Conservation (phyloP, 345 rosid species). For the Populus nigra region DNA sequence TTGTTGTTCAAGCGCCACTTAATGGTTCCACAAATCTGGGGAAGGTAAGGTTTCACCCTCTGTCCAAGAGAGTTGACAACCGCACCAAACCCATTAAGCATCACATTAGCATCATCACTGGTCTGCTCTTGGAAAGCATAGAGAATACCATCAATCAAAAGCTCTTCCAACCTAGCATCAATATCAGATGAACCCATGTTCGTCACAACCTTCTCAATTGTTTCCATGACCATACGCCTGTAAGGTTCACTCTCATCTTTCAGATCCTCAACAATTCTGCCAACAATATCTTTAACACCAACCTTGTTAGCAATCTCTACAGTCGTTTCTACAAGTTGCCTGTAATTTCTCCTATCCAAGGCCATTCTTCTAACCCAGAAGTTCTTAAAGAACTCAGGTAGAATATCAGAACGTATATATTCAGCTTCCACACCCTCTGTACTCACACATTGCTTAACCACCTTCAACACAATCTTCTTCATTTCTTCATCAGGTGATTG, state of each 20-base stretch:
- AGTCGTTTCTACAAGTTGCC: constrained; percentile 93
- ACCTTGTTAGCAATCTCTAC: constrained; percentile 96
- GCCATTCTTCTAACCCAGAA: constrained; percentile 99
- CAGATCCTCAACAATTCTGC: constrained; percentile 86
- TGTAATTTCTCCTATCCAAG: constrained; percentile 86
- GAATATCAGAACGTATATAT: constrained; percentile 83
- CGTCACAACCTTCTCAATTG: constrained; percentile 92
- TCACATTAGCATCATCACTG: constrained; percentile 93
- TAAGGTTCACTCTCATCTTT: constrained; percentile 96
- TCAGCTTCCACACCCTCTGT: constrained; percentile 97
- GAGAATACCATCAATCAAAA: constrained; percentile 93
- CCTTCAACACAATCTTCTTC: constrained; percentile 97
- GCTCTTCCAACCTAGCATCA: constrained; percentile 90
- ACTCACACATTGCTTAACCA: constrained; percentile 97
- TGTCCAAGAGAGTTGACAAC: constrained; percentile 95
- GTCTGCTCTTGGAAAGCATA: constrained; percentile 99
- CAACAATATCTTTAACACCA: constrained; percentile 94
- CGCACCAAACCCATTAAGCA: constrained; percentile 99
- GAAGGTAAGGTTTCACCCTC: constrained; percentile 97
- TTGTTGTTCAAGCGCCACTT: constrained; percentile 99
- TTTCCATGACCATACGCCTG: constrained; percentile 98
- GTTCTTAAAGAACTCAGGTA: constrained; percentile 85
- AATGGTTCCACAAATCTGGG: constrained; percentile 99
- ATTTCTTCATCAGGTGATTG: constrained; percentile 99
- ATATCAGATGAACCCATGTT: constrained; percentile 96